Evolutionary conservation across 225 moss, liverwort and hornwort species (phyloP), one percentile per base, ranked within the genome.

Genomic region (Rhytidiadelphus loreus): DNA sequence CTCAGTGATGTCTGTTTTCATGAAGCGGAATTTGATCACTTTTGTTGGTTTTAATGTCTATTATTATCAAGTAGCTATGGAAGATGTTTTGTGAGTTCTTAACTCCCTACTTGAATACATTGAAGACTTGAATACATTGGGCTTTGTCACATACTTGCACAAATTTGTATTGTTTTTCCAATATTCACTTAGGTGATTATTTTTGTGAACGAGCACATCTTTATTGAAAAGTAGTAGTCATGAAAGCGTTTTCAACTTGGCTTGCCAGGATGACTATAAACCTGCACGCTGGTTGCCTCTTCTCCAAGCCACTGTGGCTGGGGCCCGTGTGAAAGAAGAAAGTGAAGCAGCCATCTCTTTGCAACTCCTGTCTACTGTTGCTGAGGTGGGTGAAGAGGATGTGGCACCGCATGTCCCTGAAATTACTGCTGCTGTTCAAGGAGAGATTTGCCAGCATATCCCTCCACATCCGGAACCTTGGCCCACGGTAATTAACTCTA

Each of bases 391-490:
- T 83, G 96, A 98, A 91, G 96, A 96, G 82, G 93, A 98, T 88
- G 96, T 98, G 39, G 96, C 96, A 73, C 95, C 96, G 80, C 96
- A 98, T 88, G 98, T 96, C 81, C 96, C 98, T 83, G 96, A 95
- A 84, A 96, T 98, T 83, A 94, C 93, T 41, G 96, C 93, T 88
- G 98, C 96, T 57, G 94, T 98, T 88, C 93, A 96, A 91, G 95
- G 87, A 88, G 96, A 98, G 86, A 96, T 98, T 83, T 91, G 89
- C 84, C 90, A 91, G 73, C 94, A 95, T 86, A 96, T 98, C 59
- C 98, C 96, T 92, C 98, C 95, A 73, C 96, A 98, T 88, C 96
- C 98, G 90, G 96, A 98, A 91, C 98, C 98, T 79, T 98, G 98
- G 98, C 98, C 96, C 74, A 96, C 95, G 96, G 98, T 98, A 89